These are phyloP conservation scores for Guyanaporus albipodus DNA, from an alignment of 768 basidiomycete genomes.

Conservation along the genomic window DNA sequence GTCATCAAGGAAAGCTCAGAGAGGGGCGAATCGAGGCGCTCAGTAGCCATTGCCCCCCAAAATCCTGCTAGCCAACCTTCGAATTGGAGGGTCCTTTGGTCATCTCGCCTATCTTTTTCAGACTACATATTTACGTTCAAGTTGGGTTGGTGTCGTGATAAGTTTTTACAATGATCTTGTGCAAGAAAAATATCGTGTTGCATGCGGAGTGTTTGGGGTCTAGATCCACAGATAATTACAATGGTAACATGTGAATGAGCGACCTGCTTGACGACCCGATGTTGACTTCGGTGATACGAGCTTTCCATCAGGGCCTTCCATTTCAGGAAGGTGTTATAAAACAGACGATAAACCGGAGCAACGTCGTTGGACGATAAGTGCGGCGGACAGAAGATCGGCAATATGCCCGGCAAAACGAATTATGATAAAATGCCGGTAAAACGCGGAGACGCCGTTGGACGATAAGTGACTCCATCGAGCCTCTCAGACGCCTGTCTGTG, in stretches of 20 bases:
- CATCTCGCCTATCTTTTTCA: neutral
- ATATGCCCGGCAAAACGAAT: no score
- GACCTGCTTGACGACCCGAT: neutral
- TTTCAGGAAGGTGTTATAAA: no score
- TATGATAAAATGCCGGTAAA: no score
- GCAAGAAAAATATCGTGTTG: neutral
- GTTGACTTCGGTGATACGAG: neutral
- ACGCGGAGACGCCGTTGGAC: no score
- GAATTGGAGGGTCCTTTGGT: neutral
- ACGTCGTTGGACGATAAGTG: conserved; percentile 3
- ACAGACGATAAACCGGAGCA: no score
- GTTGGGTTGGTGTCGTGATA: no score
- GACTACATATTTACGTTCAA: neutral
- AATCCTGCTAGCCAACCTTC: neutral
- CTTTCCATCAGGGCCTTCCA: neutral
- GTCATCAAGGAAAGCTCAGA: conserved; percentile 1
- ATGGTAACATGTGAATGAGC: no score
- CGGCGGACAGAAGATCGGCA: no score
- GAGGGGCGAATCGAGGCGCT: neutral
- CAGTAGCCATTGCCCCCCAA: conserved; percentile 1
- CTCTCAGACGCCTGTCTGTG: no score
- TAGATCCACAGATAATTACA: neutral
- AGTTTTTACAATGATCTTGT: neutral
- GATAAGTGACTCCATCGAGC: no score
- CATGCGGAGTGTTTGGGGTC: neutral